phyloP scores from a whole-genome alignment of 2,329 filamentous ascomycete species.

The Didymella lethalis region DNA sequence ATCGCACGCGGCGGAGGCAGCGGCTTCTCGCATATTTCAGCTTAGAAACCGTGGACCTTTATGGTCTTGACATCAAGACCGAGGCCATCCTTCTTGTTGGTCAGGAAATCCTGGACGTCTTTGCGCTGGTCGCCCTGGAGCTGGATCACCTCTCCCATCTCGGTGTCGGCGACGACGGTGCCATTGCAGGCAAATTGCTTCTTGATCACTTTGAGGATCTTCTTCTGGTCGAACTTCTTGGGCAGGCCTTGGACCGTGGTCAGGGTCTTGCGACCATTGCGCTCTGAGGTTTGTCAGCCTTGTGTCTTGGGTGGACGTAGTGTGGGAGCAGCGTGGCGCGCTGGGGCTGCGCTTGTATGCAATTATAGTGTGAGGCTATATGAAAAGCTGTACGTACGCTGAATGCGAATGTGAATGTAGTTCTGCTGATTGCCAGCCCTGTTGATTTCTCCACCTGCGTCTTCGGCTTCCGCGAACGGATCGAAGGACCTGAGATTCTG shows the following conservation, averaged over 20 bases:
- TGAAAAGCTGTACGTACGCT: constrained; percentile 73
- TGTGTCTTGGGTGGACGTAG: constrained; percentile 4
- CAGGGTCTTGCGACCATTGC: constrained; percentile 99
- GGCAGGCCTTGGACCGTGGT: constrained; percentile 99
- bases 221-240: constrained; percentile 99
- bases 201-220: constrained; percentile 99
- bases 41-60: constrained; percentile 69
- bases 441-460: constrained; percentile 86
- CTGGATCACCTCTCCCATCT: constrained; percentile 99
- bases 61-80: constrained; percentile 96
- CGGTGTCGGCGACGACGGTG: constrained; percentile 93
- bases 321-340: neutral
- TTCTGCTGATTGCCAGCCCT: constrained; percentile 87
- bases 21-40: constrained; percentile 10
- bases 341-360: neutral
- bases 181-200: constrained; percentile 99
- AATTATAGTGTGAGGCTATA: neutral
- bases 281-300: constrained; percentile 77
- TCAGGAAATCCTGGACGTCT: constrained; percentile 96
- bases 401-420: constrained; percentile 99
- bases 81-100: constrained; percentile 93
- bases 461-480: constrained; percentile 99
- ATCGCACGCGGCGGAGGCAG: constrained; percentile 12
- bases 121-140: constrained; percentile 99
- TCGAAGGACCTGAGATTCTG: constrained; percentile 65